These are phyloP conservation scores for Thraustotheca clavata DNA, from an alignment of 352 stramenopile genomes.

Conservation along the genomic window DNA sequence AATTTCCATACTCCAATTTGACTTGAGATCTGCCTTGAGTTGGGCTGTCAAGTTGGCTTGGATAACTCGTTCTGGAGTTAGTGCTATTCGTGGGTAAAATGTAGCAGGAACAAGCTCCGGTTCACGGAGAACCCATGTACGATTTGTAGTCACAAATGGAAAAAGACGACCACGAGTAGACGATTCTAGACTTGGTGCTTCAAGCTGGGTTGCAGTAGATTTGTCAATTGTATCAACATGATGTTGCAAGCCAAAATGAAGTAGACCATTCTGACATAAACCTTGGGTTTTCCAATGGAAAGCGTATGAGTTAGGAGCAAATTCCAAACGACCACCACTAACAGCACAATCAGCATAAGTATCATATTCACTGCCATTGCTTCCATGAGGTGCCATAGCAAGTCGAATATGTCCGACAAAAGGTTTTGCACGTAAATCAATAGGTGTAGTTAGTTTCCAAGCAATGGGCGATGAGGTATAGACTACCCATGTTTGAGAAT, in stretches of 20 bases:
- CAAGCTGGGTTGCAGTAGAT: constrained; percentile 31
- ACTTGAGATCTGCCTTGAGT: constrained; percentile 44
- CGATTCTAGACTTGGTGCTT: constrained; percentile 30
- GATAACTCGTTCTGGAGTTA: constrained; percentile 31
- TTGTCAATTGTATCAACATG: constrained; percentile 42
- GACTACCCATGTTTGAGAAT: constrained; percentile 47
- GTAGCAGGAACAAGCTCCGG: constrained; percentile 34
- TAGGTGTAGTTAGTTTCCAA: neutral
- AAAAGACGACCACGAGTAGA: constrained; percentile 49
- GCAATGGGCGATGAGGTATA: constrained; percentile 31
- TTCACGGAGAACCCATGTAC: constrained; percentile 43
- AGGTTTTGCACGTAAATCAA: neutral
- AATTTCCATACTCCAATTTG: constrained; percentile 38
- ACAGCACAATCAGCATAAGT: too few species aligned
- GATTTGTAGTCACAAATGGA: constrained; percentile 37
- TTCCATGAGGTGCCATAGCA: neutral
- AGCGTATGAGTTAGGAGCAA: too few species aligned
- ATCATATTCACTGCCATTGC: too few species aligned
- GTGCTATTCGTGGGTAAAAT: constrained; percentile 44
- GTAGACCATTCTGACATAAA: constrained; percentile 41
- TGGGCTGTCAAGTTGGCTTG: constrained; percentile 35
- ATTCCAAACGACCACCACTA: too few species aligned
- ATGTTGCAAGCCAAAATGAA: constrained; percentile 56
- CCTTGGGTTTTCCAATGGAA: constrained; percentile 55
- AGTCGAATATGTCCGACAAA: constrained; percentile 9